Evolutionary conservation across 352 stramenopile genomes (phyloP).

Genomic region (Phytophthora colocasiae): DNA sequence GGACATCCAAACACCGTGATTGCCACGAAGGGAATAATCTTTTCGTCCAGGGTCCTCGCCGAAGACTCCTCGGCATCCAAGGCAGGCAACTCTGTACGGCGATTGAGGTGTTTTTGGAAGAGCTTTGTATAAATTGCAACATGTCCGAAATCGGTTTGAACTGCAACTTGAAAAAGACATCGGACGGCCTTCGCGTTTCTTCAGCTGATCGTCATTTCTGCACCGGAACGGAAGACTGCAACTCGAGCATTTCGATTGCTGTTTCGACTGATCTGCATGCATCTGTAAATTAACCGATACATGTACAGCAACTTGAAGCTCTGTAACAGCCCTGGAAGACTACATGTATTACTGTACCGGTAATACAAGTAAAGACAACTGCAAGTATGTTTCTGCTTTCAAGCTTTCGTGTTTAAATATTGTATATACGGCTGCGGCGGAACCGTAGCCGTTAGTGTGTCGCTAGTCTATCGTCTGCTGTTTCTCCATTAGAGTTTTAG

Average conservation of each 20-base stretch:
- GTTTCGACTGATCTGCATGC: not conserved
- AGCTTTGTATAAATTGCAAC: not conserved
- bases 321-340: not conserved
- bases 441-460: constrained; percentile 14
- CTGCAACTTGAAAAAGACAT: constrained; percentile 20
- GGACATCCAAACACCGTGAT: constrained; percentile 25
- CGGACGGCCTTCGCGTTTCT: not conserved
- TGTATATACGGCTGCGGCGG: constrained; percentile 23
- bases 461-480: constrained; percentile 28
- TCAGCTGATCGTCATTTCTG: constrained; percentile 8
- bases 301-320: not conserved
- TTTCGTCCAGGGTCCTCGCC: not conserved
- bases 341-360: too few relatives aligned
- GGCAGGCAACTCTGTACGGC: too few relatives aligned
- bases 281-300: not conserved
- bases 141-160: not conserved
- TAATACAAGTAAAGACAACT: too few relatives aligned
- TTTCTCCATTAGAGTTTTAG: constrained; percentile 3
- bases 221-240: constrained; percentile 10
- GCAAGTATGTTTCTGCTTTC: not conserved
- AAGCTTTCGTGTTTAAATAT: constrained; percentile 36
- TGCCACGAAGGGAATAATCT: not conserved
- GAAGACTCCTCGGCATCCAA: not conserved
- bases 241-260: constrained; percentile 4
- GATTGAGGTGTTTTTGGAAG: too few relatives aligned